phyloP scores from a whole-genome alignment of 2,329 filamentous ascomycete species.

The Sporothrix brunneoviolacea region DNA sequence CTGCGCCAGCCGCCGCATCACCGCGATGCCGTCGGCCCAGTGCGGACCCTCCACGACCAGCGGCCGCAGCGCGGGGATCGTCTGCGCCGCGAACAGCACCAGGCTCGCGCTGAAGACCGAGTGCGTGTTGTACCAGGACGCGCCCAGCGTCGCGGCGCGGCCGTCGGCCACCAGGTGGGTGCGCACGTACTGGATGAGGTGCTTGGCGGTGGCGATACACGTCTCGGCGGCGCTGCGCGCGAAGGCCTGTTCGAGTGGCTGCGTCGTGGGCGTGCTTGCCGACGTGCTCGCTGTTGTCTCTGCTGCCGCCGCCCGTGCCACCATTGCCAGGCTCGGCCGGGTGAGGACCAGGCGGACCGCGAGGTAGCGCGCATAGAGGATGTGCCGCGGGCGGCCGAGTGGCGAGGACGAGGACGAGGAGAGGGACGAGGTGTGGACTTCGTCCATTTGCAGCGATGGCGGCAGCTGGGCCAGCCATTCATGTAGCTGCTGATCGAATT shows the following conservation, averaged over 20 bases:
- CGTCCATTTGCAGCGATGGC: not conserved
- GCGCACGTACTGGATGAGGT: not conserved
- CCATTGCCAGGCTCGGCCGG: not conserved
- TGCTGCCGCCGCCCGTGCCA: not conserved
- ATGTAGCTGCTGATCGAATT: not conserved
- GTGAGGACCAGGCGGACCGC: not conserved
- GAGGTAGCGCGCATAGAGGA: not conserved
- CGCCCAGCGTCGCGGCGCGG: not conserved
- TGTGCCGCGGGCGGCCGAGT: not conserved
- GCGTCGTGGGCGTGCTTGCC: not conserved
- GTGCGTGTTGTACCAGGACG: constrained; percentile 7
- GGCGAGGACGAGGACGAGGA: no score
- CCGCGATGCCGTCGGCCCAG: constrained; percentile 4
- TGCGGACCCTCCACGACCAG: not conserved
- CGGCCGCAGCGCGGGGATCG: not conserved
- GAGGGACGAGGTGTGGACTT: no score
- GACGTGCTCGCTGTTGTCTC: no score
- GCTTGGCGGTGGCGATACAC: constrained; percentile 4
- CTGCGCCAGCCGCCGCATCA: constrained; percentile 2
- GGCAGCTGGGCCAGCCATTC: not conserved
- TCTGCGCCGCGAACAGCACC: constrained; percentile 7
- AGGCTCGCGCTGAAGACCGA: constrained; percentile 7
- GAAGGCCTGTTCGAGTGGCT: not conserved
- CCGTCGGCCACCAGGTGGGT: not conserved
- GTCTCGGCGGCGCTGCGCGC: not conserved